These are phyloP conservation scores for Didymella sp. DNA, from an alignment of 2,329 filamentous ascomycete species.

Conservation along the genomic window DNA sequence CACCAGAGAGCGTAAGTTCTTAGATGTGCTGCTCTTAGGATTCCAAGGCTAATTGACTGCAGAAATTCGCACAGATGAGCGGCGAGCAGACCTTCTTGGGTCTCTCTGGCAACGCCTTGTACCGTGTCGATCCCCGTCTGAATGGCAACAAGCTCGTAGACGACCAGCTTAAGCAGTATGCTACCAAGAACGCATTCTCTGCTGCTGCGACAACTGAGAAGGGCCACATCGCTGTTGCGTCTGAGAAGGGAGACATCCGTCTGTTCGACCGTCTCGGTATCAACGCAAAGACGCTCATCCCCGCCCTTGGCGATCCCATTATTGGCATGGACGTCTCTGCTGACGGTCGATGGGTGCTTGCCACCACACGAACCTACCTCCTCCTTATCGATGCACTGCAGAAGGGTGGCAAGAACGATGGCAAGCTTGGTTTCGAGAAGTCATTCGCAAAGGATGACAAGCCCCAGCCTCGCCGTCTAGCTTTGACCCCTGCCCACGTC, in stretches of 20 bases:
- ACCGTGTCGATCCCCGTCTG: constrained; percentile 89
- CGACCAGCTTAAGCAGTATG: constrained; percentile 91
- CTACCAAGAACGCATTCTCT: constrained; percentile 96
- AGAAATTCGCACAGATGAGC: constrained; percentile 98
- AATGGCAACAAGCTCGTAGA: constrained; percentile 93
- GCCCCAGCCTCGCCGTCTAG: constrained; percentile 88
- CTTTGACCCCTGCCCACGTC: constrained; percentile 87
- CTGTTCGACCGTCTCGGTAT: constrained; percentile 96
- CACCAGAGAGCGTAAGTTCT: constrained; percentile 75
- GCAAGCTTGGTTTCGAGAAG: constrained; percentile 97
- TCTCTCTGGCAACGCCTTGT: constrained; percentile 89
- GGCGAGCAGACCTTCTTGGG: constrained; percentile 94
- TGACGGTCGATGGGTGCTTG: constrained; percentile 93
- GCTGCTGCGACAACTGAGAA: constrained; percentile 93
- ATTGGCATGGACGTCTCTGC: constrained; percentile 94
- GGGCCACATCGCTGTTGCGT: constrained; percentile 95
- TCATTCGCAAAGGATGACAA: constrained; percentile 91
- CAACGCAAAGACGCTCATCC: constrained; percentile 96
- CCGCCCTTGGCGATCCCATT: constrained; percentile 92
- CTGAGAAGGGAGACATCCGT: constrained; percentile 96
- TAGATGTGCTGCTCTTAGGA: no score
- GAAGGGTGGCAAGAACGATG: constrained; percentile 92
- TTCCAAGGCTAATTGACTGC: constrained; percentile 31
- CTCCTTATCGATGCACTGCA: constrained; percentile 92
- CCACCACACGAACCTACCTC: constrained; percentile 92